Conservation (phyloP, 345 rosid species). For the Sonneratia caseolaris region DNA sequence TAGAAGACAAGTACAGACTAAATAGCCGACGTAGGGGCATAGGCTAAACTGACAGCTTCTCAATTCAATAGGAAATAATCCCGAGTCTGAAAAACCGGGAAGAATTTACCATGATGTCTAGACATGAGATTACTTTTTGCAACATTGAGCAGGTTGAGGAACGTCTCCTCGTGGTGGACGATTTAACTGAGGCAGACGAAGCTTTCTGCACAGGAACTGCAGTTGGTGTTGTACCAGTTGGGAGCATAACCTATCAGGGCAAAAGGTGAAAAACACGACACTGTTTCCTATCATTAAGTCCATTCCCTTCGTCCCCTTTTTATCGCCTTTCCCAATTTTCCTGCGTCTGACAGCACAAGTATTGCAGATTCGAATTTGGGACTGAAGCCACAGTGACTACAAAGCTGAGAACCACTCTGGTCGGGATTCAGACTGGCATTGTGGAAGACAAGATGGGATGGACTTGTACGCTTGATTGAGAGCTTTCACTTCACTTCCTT, state of each 20-base stretch:
- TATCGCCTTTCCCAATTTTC: background rate
- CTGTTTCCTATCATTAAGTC: background rate
- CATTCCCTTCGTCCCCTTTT: background rate
- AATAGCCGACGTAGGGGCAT: background rate
- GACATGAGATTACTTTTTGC: background rate
- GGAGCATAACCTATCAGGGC: conserved; percentile 24
- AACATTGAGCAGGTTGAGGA: conserved; percentile 25
- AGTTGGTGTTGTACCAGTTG: conserved; percentile 24
- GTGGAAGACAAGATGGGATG: conserved; percentile 22
- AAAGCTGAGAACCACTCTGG: conserved; percentile 5
- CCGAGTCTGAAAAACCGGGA: no score
- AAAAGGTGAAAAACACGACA: conserved; percentile 11
- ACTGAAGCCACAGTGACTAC: conserved; percentile 8
- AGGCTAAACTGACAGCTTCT: no score
- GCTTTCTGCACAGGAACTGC: conserved; percentile 48
- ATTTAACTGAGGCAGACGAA: conserved; percentile 34
- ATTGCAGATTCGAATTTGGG: background rate
- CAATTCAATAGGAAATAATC: no score
- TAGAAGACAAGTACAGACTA: background rate
- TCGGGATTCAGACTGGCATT: conserved; percentile 24
- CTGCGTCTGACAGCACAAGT: background rate
- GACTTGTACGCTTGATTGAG: conserved; percentile 12
- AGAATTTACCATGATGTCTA: no score
- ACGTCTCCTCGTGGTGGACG: conserved; percentile 21
- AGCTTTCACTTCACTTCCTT: background rate